phyloP scores from a whole-genome alignment of 768 basidiomycete genomes.

The Pleurotus eryngii region DNA sequence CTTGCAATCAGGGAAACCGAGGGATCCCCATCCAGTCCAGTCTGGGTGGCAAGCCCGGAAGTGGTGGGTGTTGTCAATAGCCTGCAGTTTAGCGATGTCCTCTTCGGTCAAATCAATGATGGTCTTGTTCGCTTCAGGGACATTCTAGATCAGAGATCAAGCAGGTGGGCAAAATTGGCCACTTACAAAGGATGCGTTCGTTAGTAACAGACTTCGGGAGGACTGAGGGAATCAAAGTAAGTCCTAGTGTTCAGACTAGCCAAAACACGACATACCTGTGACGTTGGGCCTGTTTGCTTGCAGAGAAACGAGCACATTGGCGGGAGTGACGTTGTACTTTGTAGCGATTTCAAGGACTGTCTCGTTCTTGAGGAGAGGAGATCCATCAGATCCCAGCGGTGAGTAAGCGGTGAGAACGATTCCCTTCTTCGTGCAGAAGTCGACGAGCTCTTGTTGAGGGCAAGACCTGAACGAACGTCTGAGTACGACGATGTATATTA shows the following conservation, averaged over 20 bases:
- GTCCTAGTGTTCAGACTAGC: background rate
- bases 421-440: constrained; percentile 57
- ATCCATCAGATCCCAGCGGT: constrained; percentile 69
- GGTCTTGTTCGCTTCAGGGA: constrained; percentile 47
- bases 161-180: background rate
- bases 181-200: constrained; percentile 54
- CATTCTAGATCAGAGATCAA: background rate
- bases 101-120: constrained; percentile 59
- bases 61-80: constrained; percentile 57
- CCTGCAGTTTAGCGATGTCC: constrained; percentile 55
- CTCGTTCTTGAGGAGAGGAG: constrained; percentile 61
- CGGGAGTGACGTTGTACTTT: constrained; percentile 54
- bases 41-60: constrained; percentile 64
- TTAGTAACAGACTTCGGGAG: constrained; percentile 77
- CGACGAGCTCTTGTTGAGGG: constrained; percentile 62
- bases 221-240: constrained; percentile 32
- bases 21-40: constrained; percentile 61
- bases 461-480: constrained; percentile 38
- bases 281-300: constrained; percentile 67
- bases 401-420: constrained; percentile 79
- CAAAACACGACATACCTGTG: constrained; percentile 33
- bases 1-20: constrained; percentile 60
- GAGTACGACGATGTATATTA: background rate
- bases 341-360: constrained; percentile 60
- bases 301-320: constrained; percentile 69